Evolutionary conservation across 2,329 filamentous ascomycete genomes (phyloP).

Genomic region (Beauveria asiatica): DNA sequence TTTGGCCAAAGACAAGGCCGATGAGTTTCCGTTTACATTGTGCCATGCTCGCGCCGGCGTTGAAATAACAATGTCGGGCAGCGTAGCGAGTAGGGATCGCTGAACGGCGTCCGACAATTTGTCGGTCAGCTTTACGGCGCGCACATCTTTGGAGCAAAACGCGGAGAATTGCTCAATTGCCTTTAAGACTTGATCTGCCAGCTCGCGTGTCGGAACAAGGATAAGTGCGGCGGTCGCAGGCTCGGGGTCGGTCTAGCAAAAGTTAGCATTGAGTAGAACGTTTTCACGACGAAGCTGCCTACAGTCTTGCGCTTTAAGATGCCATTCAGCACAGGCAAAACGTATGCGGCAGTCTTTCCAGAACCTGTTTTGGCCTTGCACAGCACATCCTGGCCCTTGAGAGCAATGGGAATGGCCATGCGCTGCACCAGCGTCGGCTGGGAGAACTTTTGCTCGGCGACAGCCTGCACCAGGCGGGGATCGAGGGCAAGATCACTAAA

Average conservation of each 20-base stretch:
- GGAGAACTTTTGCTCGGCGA: slow-evolving; percentile 75
- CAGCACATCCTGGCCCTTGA: slow-evolving; percentile 82
- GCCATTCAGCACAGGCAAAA: slow-evolving; percentile 78
- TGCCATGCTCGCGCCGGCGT: slow-evolving; percentile 79
- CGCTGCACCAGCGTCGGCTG: slow-evolving; percentile 84
- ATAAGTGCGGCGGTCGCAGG: slow-evolving; percentile 67
- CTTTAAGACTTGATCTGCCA: slow-evolving; percentile 84
- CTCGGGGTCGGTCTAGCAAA: slow-evolving; percentile 36
- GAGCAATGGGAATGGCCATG: slow-evolving; percentile 76
- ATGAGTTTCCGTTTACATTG: slow-evolving; percentile 60
- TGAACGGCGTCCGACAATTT: slow-evolving; percentile 87
- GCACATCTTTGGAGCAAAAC: slow-evolving; percentile 79
- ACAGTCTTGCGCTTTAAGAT: slow-evolving; percentile 73
- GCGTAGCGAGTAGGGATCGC: slow-evolving; percentile 73
- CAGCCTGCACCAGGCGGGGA: slow-evolving; percentile 73
- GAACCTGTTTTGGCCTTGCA: slow-evolving; percentile 92
- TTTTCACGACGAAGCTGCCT: slow-evolving; percentile 14
- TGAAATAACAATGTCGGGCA: slow-evolving; percentile 81
- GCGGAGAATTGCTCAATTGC: slow-evolving; percentile 66
- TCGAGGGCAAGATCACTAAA: slow-evolving; percentile 79
- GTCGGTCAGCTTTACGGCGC: slow-evolving; percentile 77
- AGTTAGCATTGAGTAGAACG: slow-evolving; percentile 7
- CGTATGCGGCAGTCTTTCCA: slow-evolving; percentile 94
- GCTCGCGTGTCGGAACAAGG: slow-evolving; percentile 87
- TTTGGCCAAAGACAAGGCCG: slow-evolving; percentile 57